Percentiles rank a stretch among this genome's conserved stretches.
Conservation (phyloP, 75 land plant genomes). For the Picea sitchensis region DNA sequence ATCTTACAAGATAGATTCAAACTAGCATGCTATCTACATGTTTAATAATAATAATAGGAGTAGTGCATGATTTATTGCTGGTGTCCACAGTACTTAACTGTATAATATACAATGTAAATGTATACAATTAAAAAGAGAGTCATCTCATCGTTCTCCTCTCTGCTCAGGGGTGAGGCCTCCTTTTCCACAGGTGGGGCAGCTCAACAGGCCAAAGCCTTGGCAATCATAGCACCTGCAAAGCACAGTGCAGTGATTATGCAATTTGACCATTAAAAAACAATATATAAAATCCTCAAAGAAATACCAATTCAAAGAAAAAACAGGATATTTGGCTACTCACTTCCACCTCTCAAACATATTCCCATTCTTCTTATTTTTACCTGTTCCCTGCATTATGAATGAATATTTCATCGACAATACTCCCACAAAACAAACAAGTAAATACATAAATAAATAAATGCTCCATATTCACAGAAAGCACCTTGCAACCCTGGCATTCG, state of each 20-base stretch:
- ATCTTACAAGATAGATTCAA: too few relatives aligned
- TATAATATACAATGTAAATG: too few relatives aligned
- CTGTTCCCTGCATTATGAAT: constrained; percentile 56
- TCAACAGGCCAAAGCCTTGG: constrained; percentile 84
- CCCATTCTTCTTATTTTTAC: constrained; percentile 92
- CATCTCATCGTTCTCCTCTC: constrained; percentile 76
- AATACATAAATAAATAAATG: background rate
- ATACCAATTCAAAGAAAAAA: too few relatives aligned
- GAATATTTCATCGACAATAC: too few relatives aligned
- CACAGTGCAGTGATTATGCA: background rate
- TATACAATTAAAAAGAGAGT: background rate
- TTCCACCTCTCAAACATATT: constrained; percentile 94
- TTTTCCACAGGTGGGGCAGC: constrained; percentile 79
- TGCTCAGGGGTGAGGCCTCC: constrained; percentile 94
- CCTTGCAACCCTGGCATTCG: constrained; percentile 87
- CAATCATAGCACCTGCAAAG: constrained; percentile 77
- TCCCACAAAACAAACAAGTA: background rate
- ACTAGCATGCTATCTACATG: too few relatives aligned
- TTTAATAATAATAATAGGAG: too few relatives aligned
- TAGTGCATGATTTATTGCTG: too few relatives aligned
- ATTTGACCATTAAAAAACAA: background rate
- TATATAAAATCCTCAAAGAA: too few relatives aligned
- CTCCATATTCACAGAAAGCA: constrained; percentile 1
- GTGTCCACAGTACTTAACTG: too few relatives aligned
- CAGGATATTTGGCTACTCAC: constrained; percentile 31